Evolutionary conservation across 345 rosid genomes (phyloP), one percentile per base, ranked within the genome.

Genomic region (Camelina neglecta): DNA sequence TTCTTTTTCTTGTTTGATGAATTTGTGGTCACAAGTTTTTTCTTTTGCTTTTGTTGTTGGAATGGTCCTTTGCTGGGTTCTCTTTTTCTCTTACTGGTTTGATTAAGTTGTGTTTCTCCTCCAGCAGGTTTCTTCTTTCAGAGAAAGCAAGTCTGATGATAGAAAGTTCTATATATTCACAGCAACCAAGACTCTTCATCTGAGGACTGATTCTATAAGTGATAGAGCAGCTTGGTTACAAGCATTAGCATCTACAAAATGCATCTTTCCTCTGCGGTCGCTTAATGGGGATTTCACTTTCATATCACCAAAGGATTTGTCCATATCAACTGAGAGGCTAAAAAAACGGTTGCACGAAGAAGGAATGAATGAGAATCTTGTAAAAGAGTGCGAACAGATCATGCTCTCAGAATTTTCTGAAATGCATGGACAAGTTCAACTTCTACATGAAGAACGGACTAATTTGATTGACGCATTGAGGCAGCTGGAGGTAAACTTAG

Each of bases 71-170:
- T 62, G 24, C 29, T 16, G 42, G 26, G 5, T 15, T n/a, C 47
- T 57, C 44, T 12, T 42, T 44, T 57, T 36, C 5, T 16, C n/a
- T 58, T 36, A 64, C 5, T 49, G 53, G 47, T 13, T 60, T 67
- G 63, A 9, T 67, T 29, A 29, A 67, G 55, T 55, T 33, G 36
- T 72, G 53, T 76, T 73, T 61, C 72, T 83, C 29, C 49, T 79
- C 57, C 73, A 56, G 79, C 94, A 95, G 99, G 86, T 93, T 65
- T 92, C 97, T 0, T 95, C 99, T 45, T 95, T 92, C 82, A 84
- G 99, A 45, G 99, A 92, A 85, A 95, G 99, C 91, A 95, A 87
- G 80, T 92, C 98, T 5, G 99, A 95, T 67, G 93, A 90, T 69
- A 75, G 89, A 84, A 85, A 88, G 75, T 93, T 93, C 74, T 93